These are phyloP conservation scores for Xylaria sp. DNA, from an alignment of 2,329 filamentous ascomycete species.

Conservation along the genomic window DNA sequence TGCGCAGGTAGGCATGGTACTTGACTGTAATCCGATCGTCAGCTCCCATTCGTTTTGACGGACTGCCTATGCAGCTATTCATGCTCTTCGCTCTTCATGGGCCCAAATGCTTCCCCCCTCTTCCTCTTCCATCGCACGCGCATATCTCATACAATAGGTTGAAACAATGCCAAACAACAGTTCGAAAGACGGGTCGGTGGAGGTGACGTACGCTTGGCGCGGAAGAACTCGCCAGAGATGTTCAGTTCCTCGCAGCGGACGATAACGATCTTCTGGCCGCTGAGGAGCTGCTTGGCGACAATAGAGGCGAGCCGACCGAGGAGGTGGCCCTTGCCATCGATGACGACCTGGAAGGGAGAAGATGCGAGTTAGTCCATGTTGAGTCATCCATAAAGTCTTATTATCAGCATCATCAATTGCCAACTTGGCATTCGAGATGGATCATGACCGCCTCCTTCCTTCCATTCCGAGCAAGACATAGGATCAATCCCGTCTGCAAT, in stretches of 20 bases:
- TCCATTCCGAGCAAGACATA: not conserved
- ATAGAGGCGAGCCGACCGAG: conserved; percentile 98
- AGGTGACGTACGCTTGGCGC: conserved; percentile 93
- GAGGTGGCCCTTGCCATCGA: conserved; percentile 99
- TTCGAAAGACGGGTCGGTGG: conserved; percentile 30
- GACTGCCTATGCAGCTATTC: conserved; percentile 18
- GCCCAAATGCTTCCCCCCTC: not conserved
- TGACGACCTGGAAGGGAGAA: conserved; percentile 78
- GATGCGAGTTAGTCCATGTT: conserved; percentile 49
- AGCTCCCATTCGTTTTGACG: conserved; percentile 52
- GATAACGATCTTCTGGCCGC: conserved; percentile 98
- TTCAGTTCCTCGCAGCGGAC: conserved; percentile 99
- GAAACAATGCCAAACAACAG: not conserved
- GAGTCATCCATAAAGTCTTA: conserved; percentile 8
- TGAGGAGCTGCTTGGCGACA: conserved; percentile 98
- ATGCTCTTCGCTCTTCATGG: conserved; percentile 26
- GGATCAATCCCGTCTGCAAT: not conserved
- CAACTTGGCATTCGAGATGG: conserved; percentile 2
- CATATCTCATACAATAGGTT: not conserved
- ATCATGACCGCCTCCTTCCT: not conserved
- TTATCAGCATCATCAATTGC: not conserved
- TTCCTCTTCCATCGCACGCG: conserved; percentile 6
- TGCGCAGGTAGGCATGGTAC: conserved; percentile 99
- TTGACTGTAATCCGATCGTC: conserved; percentile 80
- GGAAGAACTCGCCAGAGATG: conserved; percentile 99